Base-by-base conservation (phyloP, 2,329 filamentous ascomycete species). In the Trichoderma gracile region DNA sequence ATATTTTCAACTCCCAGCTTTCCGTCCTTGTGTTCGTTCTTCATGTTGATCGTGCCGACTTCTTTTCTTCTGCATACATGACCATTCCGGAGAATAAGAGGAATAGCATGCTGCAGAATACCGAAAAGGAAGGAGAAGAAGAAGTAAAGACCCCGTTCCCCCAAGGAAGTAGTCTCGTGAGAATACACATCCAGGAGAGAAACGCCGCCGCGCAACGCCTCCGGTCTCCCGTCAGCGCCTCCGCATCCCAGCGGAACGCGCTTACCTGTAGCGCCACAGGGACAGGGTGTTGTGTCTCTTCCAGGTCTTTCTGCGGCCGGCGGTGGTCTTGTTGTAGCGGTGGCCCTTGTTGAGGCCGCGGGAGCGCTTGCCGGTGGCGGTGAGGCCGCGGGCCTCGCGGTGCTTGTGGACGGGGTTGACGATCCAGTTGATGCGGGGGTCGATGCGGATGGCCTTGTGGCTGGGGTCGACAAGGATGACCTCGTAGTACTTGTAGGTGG, bases 401-500 rank as follows among this genome's bases (percentile, higher is more conserved):
- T 98, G 95, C 93, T 99, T 99, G 92, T 99, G 95, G 77, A 99
- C 96, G 75, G 95, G 91, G 85, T 96, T 96, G 85, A 94, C 92
- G 87, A 99, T 99, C 95, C 95, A 99, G 92, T 97, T 99, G 91
- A 99, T 98, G 84, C 95, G 93, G 78, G 95, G 86, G 82, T 99
- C 95, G 79, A 91, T 92, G 82, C 95, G 95, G 88, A 99, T 99
- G 79, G 95, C 95, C 89, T 98, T 98, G 92, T 99, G 95, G 86
- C 96, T 91, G 80, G 95, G 95, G 86, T 99, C 95, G 80, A 99
- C 94, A 78, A 97, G 92, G 86, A 99, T 98, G 83, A 98, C 89
- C 86, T 99, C 95, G 87, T 88, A 99, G 91, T 99, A 99, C 89
- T 99, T 99, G 92, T 98, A 99, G 84, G 95, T 99, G 68, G 93